A percentile compares a stretch with the other conserved stretches of the same genome.
Evolutionary conservation across 1,284 basidiomycete species (phyloP).

Genomic region (Fomitopsis pinicola): DNA sequence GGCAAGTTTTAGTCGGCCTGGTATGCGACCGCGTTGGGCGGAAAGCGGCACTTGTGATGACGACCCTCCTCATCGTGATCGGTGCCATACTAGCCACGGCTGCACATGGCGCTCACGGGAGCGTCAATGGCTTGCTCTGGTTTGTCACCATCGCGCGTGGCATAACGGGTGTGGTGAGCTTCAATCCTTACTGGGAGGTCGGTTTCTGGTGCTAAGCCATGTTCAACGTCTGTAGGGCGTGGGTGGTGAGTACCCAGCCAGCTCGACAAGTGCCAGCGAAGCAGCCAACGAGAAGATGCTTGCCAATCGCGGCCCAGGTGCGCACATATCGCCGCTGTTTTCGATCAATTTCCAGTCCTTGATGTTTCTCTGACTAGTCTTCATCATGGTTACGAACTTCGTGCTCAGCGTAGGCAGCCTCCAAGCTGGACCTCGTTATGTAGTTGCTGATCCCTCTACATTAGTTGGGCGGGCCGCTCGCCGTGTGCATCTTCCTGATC

Average conservation of each 20-base stretch:
- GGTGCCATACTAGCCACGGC: conserved; percentile 72
- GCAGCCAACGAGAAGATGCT: conserved; percentile 70
- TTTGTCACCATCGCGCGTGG: conserved; percentile 72
- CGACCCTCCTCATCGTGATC: conserved; percentile 67
- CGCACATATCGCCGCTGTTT: conserved; percentile 4
- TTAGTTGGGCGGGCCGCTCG: conserved; percentile 66
- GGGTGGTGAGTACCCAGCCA: conserved; percentile 77
- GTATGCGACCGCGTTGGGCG: conserved; percentile 71
- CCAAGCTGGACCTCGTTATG: background rate
- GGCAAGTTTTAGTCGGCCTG: conserved; percentile 65
- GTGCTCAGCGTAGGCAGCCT: conserved; percentile 40
- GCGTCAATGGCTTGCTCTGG: conserved; percentile 66
- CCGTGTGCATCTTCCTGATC: conserved; percentile 69
- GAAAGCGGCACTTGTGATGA: conserved; percentile 66
- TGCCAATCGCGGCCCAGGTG: conserved; percentile 59
- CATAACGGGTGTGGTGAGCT: conserved; percentile 62
- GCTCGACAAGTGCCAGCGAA: conserved; percentile 63
- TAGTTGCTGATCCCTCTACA: background rate
- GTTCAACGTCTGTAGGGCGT: conserved; percentile 42
- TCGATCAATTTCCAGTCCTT: background rate
- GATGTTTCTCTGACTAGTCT: conserved; percentile 32
- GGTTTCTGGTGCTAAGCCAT: background rate
- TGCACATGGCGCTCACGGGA: conserved; percentile 60
- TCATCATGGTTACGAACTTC: conserved; percentile 76
- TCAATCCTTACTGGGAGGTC: background rate